Evolutionary conservation across 768 basidiomycete genomes (phyloP), one percentile per base, ranked within the genome.

Genomic region (Lactifluus volemus): DNA sequence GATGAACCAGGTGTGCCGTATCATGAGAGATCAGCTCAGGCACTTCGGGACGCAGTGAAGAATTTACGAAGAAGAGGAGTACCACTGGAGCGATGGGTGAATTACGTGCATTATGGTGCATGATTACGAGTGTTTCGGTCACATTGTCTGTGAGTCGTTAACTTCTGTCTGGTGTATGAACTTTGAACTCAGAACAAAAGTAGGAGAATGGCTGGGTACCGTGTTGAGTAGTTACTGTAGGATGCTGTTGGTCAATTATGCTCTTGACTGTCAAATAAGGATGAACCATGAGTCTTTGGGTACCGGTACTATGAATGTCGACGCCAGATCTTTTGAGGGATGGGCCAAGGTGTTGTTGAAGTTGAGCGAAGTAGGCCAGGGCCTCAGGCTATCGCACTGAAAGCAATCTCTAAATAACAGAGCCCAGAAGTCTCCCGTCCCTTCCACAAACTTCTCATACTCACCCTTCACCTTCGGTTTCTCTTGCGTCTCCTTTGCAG

Each of bases 361-460:
- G 25, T 25, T 2, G 25, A 25, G 25, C 25, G 25, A 25, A 25
- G 25, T 25, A 25, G 25, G 25, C 25, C 25, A 25, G 25, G 2
- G 25, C 25, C 25, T n/a, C n/a, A n/a, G n/a, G n/a, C n/a, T 25
- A 25, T 2, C 25, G 2, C 25, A 25, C 25, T 25, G 25, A 25
- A 30, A 14, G 34, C 49, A 49, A 58, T 29, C 2, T 49, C 30
- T 45, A 45, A 8, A 30, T 15, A 3, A 42, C 8, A 4, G 51
- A 41, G 4, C 74, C 75, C 38, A 89, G 68, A 50, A 89, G 69
- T 88, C 87, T 34, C 80, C 78, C 81, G 89, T 84, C 65, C 88
- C 88, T 58, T 86, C 87, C 45, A 88, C 74, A 72, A 89, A 90
- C 63, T 84, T 88, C 55, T 80, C 81, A 68, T 90, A 91, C 66